Evolutionary conservation across 768 basidiomycete genomes (phyloP).

Genomic region (Leccinellum rugosiceps): DNA sequence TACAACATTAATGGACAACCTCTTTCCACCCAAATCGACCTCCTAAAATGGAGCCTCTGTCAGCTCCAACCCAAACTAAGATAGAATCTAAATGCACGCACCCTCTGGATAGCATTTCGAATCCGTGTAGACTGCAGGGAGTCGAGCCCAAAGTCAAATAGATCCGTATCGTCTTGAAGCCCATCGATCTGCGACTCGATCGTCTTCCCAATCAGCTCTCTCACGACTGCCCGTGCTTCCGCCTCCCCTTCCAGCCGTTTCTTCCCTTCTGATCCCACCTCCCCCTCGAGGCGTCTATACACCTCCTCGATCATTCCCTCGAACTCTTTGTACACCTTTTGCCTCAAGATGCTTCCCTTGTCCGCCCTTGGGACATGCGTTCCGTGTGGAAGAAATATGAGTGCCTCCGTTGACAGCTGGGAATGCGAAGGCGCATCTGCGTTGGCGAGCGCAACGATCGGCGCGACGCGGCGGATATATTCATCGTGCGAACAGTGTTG

Average conservation of each 20-base stretch:
- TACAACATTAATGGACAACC: slow-evolving; percentile 33
- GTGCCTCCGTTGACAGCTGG: slow-evolving; percentile 45
- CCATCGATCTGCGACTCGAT: slow-evolving; percentile 16
- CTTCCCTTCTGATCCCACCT: slow-evolving; percentile 28
- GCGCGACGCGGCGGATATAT: slow-evolving; percentile 31
- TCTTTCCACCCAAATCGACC: slow-evolving; percentile 21
- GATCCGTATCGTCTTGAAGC: slow-evolving; percentile 35
- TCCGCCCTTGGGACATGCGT: slow-evolving; percentile 50
- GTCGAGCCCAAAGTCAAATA: slow-evolving; percentile 54
- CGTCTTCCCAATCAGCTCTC: slow-evolving; percentile 19
- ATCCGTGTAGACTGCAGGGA: slow-evolving; percentile 55
- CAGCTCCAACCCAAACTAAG: slow-evolving; percentile 16
- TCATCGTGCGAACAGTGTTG: slow-evolving; percentile 27
- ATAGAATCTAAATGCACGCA: slow-evolving; percentile 13
- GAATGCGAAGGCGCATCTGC: slow-evolving; percentile 51
- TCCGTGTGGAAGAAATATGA: slow-evolving; percentile 46
- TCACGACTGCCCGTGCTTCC: slow-evolving; percentile 12
- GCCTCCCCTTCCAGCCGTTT: slow-evolving; percentile 5
- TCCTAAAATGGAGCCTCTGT: slow-evolving; percentile 3
- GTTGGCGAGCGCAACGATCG: slow-evolving; percentile 46
- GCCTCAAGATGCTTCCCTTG: slow-evolving; percentile 50
- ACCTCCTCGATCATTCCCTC: slow-evolving; percentile 40
- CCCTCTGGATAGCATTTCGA: slow-evolving; percentile 45
- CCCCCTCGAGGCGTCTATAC: slow-evolving; percentile 42
- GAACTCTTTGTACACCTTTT: slow-evolving; percentile 50